Conservation (phyloP, 2,329 filamentous ascomycete species). For the Aspergillus ibericus region DNA sequence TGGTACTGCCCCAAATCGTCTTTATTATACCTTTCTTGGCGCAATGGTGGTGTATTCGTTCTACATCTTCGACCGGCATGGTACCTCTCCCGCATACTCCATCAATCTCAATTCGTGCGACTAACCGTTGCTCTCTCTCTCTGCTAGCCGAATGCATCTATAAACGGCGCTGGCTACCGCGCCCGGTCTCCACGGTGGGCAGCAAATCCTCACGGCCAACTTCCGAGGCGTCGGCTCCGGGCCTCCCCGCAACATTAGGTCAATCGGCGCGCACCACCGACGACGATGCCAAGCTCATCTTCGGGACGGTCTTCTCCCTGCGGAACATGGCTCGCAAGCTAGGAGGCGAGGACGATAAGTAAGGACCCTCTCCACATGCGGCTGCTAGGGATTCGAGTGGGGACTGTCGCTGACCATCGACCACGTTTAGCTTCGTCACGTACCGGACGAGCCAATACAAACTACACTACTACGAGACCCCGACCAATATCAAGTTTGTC, state of each 20-base stretch:
- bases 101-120: not conserved
- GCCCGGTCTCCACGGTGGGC: conserved; percentile 47
- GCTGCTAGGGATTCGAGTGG: not conserved
- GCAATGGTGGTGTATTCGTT: conserved; percentile 94
- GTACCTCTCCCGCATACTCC: conserved; percentile 51
- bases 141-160: conserved; percentile 91
- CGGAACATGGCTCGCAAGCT: conserved; percentile 97
- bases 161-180: conserved; percentile 76
- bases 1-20: not conserved
- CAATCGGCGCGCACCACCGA: conserved; percentile 55
- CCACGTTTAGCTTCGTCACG: conserved; percentile 70
- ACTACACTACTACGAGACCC: conserved; percentile 98
- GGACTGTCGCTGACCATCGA: not conserved
- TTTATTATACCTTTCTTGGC: conserved; percentile 8
- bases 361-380: conserved; percentile 15
- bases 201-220: conserved; percentile 52
- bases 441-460: conserved; percentile 96
- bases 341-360: conserved; percentile 83
- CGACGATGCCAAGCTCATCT: conserved; percentile 95
- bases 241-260: conserved; percentile 33
- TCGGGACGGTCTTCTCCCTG: conserved; percentile 93
- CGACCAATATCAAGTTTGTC: conserved; percentile 91
- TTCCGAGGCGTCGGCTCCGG: conserved; percentile 49
- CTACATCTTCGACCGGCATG: conserved; percentile 98
- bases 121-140: not conserved